Base-by-base conservation (phyloP, 495 filamentous ascomycete genomes). In the Acidomyces sp. region DNA sequence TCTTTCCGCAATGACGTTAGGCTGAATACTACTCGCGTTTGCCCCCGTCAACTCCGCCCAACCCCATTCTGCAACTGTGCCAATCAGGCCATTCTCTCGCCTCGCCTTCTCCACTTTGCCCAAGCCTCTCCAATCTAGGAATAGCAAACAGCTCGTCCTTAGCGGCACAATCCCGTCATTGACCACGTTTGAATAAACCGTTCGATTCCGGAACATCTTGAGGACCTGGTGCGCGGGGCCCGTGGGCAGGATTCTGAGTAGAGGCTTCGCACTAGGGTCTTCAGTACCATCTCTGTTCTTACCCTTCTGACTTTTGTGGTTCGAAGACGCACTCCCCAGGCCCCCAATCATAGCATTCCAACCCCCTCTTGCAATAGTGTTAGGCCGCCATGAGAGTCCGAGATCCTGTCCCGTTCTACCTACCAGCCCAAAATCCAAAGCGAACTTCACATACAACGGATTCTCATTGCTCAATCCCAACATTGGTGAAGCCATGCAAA, bases 151-250 rank as follows among this genome's bases (percentile, higher is more conserved):
- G 36, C 92, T 95, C 10, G 90, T 97, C 9, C 92, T 73, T 26
- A 96, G 58, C 2, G 90, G 90, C 5, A 97, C 90, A 55, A 97
- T 95, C 2, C 90, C 90, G 62, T 97, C 90, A 60, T 97, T 97
- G 30, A 97, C 92, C 20, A 96, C 85, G 53, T 97, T 97, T 1
- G 87, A 93, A 56, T 97, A 97, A 1, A 95, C 68, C 0, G 90
- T 97, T 13, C 92, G 69, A 54, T 90, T 93, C 32, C 84, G 70
- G 53, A 96, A 97, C 58, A 79, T 83, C 52, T 77, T 73, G 37
- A 97, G 63, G 0, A 82, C 86, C 27, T 75, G 72, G 60, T 96
- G 87, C 4, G 90, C 90, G 20, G 92, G 90, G 15, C 90, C 90
- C 18, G 85, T 88, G 0, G 90, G 90, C 12, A 97, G 60, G 46